Evolutionary conservation across 495 filamentous ascomycete genomes (phyloP), one percentile per base, ranked within the genome.

Genomic region (Talaromyces liani): DNA sequence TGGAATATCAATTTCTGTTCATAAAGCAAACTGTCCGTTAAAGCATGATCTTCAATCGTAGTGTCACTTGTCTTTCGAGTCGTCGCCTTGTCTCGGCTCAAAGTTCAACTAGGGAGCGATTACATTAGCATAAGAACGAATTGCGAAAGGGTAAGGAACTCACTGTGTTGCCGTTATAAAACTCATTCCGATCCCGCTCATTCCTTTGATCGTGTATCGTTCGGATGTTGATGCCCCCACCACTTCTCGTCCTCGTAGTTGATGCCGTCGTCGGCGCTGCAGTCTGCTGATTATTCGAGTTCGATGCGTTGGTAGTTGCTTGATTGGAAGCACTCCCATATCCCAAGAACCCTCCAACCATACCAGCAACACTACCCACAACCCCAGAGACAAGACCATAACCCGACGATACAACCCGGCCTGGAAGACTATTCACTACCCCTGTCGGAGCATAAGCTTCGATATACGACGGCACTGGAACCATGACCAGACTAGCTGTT

Each of bases 161-260:
- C 79, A 93, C 90, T 72, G 91, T 89, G 69, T 96, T 96, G 4
- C 92, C 92, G 73, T 96, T 96, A 70, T 96, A 96, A 41, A 92
- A 84, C 67, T 93, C 85, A 24, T 80, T 79, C 63, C 87, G 70
- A 67, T 79, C 82, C 56, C 72, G 74, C 58, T 77, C 75, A 39
- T 74, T 73, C 49, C 73, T 70, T 58, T 85, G 82, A 69, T 88
- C 84, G 57, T 77, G 72, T 60, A 90, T 67, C 6, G 87, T 89
- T 58, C 83, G 75, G 59, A 89, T 81, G 29, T 78, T 79, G 4
- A 72, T 67, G 60, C 69, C 68, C 4, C 72, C 71, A 4, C 66
- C 49, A 22, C 69, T 71, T 9, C 61, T 67, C 64, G 66, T 64
- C 9, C 31, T n/a, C 6, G 66, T 62, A 31, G 64, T 68, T 31